Conservation (phyloP, 192 early-diverging fungal genomes). For the Podila epicladia region DNA sequence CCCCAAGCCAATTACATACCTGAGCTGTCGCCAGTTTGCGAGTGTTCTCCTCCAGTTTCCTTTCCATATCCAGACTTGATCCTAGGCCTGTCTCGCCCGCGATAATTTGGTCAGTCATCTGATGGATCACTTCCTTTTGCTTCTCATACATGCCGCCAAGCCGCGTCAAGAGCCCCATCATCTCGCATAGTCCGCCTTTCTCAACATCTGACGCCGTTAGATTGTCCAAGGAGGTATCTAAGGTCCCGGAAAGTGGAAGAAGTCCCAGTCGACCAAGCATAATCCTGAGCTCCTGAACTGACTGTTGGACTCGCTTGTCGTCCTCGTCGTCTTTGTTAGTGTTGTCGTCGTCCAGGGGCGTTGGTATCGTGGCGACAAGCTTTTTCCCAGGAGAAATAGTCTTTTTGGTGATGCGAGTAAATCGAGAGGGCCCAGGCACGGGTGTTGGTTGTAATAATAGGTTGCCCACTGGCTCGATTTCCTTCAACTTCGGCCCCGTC, state of each 20-base stretch:
- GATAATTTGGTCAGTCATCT: conserved; percentile 44
- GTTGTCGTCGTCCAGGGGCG: conserved; percentile 18
- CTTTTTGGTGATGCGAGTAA: conserved; percentile 33
- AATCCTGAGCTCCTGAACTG: conserved; percentile 22
- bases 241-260: conserved; percentile 14
- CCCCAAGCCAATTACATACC: not conserved
- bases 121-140: conserved; percentile 38
- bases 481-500: not conserved
- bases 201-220: conserved; percentile 8
- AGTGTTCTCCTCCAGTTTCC: not conserved
- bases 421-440: conserved; percentile 24
- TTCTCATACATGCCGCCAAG: conserved; percentile 36
- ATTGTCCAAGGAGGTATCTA: conserved; percentile 16
- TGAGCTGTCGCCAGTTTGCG: not conserved
- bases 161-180: conserved; percentile 10
- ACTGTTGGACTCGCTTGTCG: conserved; percentile 5
- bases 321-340: not conserved
- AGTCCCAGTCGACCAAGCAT: conserved; percentile 16
- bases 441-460: not conserved
- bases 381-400: conserved; percentile 22
- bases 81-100: conserved; percentile 3
- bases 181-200: conserved; percentile 35
- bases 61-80: not conserved
- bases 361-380: conserved; percentile 18
- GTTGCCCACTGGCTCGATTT: not conserved